phyloP scores from a whole-genome alignment of 2,329 filamentous ascomycete species.

The Neofusicoccum ribis region DNA sequence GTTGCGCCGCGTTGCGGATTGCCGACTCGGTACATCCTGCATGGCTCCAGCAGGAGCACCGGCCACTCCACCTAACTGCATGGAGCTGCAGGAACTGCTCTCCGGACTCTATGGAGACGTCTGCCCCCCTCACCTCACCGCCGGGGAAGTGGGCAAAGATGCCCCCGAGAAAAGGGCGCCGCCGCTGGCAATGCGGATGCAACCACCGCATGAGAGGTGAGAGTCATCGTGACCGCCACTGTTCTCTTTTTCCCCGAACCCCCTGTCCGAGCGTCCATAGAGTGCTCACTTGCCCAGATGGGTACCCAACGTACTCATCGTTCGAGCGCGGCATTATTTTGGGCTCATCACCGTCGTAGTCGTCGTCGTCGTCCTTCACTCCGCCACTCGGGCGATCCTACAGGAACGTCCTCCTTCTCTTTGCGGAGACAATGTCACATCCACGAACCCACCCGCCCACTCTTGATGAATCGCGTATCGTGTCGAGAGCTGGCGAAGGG shows the following conservation, averaged over 20 bases:
- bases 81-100: not conserved
- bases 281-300: not conserved
- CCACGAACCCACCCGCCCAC: not conserved
- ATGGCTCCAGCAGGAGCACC: not conserved
- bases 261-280: not conserved
- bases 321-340: constrained; percentile 12
- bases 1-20: not conserved
- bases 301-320: not conserved
- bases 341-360: not conserved
- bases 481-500: not conserved
- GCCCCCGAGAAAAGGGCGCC: not conserved
- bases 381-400: not conserved
- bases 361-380: not conserved
- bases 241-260: not conserved
- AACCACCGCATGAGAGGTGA: not conserved
- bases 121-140: constrained; percentile 1
- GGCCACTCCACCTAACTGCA: not conserved
- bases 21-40: not conserved
- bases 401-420: not conserved
- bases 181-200: constrained; percentile 1
- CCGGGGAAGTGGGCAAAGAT: not conserved
- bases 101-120: not conserved
- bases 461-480: constrained; percentile 12
- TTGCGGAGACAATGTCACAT: not conserved
- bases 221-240: not conserved